phyloP scores from a whole-genome alignment of 345 rosid genomes.

The Salix exigua region DNA sequence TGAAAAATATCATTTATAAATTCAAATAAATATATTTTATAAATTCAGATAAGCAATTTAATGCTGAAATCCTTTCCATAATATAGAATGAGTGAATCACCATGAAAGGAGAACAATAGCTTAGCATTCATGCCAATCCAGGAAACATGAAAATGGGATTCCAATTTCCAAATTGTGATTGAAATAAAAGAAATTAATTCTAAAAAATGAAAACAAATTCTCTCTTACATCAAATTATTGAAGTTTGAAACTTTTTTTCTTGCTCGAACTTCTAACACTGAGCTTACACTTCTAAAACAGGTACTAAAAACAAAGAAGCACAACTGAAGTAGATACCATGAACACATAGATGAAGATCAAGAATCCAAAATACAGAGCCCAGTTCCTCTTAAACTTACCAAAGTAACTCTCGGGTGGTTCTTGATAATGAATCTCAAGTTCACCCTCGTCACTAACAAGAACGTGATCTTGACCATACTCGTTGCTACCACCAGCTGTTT shows the following conservation, averaged over 20 bases:
- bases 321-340: slow-evolving; percentile 81
- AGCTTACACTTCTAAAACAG: not conserved
- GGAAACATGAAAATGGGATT: too few species aligned
- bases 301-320: slow-evolving; percentile 68
- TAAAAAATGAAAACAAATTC: not conserved
- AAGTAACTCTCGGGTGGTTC: slow-evolving; percentile 93
- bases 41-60: too few species aligned
- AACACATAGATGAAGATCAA: slow-evolving; percentile 71
- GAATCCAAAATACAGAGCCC: slow-evolving; percentile 94
- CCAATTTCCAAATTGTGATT: not conserved
- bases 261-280: not conserved
- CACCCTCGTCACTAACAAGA: slow-evolving; percentile 43
- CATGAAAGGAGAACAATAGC: too few species aligned
- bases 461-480: slow-evolving; percentile 33
- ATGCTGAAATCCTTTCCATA: too few species aligned
- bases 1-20: not conserved
- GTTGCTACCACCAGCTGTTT: slow-evolving; percentile 32
- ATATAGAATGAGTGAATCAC: not conserved
- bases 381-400: slow-evolving; percentile 91
- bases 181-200: not conserved
- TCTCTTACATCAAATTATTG: not conserved
- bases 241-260: not conserved
- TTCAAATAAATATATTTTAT: too few species aligned
- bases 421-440: slow-evolving; percentile 91
- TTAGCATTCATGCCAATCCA: too few species aligned